Conservation (phyloP, 2,329 filamentous ascomycete genomes). For the Colletotrichum theobromicola region DNA sequence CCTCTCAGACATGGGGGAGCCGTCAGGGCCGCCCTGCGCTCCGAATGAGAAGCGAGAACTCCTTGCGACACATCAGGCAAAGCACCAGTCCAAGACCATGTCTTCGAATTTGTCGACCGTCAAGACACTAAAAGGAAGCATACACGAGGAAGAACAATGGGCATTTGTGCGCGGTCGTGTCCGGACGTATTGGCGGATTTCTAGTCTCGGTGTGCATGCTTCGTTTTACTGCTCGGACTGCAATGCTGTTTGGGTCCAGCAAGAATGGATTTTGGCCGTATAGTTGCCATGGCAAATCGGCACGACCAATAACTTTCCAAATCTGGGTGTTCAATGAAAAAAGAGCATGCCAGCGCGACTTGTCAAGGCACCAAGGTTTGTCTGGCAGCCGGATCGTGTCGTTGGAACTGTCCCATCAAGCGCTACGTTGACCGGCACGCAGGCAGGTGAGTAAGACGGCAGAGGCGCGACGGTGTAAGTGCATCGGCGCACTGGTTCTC, state of each 20-base stretch:
- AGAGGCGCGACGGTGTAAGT: neutral
- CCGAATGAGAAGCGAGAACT: neutral
- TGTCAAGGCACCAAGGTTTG: neutral
- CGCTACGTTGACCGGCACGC: neutral
- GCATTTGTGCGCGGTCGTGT: neutral
- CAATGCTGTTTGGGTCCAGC: neutral
- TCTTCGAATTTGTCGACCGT: neutral
- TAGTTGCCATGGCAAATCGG: neutral
- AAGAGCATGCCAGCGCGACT: conserved; percentile 1
- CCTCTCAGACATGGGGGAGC: neutral
- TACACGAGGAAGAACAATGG: neutral
- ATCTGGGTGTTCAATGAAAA: neutral
- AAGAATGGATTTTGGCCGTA: neutral
- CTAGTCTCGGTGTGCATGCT: neutral
- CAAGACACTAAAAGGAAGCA: neutral
- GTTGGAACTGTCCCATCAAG: neutral
- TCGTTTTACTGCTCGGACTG: neutral
- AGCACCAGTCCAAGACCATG: neutral
- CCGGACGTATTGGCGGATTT: neutral
- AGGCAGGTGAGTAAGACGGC: neutral
- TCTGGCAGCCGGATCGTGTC: neutral
- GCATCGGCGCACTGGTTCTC: neutral
- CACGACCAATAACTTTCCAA: neutral
- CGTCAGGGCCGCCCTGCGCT: neutral
- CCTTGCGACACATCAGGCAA: neutral